Base-by-base conservation (phyloP, 257 asterid species). In the Solanum megistacrolobum region DNA sequence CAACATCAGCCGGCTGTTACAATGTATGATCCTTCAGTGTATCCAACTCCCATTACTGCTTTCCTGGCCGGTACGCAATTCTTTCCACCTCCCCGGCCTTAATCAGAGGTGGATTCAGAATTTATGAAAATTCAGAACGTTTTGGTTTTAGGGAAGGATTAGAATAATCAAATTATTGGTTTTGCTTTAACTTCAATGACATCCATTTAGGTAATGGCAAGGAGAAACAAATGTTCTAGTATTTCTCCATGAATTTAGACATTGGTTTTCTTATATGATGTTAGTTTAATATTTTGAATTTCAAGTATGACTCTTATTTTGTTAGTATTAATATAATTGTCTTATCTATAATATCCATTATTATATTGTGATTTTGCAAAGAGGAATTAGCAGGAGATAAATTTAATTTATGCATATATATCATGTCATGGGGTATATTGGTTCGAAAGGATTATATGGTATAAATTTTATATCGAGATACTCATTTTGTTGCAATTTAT, bases 51-150 rank as follows among this genome's bases (percentile, higher is more conserved):
- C 7, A 86, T 93, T 12, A 92, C 86, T 78, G 91, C 94, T 60
- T 95, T 92, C 91, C 87, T 94, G 98, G 93, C 98, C 39, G 97
- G 95, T 93, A 96, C 98, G 93, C 99, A 95, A 90, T 96, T 93
- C 94, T 95, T 96, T 89, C 92, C 92, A 72, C 99, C 98, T 78
- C 98, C 96, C 48, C 92, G 97, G 88, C 91, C 93, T 92, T 93
- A 32, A 86, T 10, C 69, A 31, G 43, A 48, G 31, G 6, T 21
- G 12, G 11, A 48, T 29, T 48, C 69, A 48, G 20, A 11, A 48
- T 48, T 69, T 82, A 46, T 10, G 10, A 29, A 21, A 75, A 46
- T 16, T 16, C 8, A 13, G 18, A 52, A 5, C 6, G 35, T 81
- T 81, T 46, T 46, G 20, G 41, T 9, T 81, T 29, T 29, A 16